Percentiles rank a stretch among this genome's conserved stretches.
phyloP scores from a whole-genome alignment of 805 yeast species.

The Clavispora vitiphila region DNA sequence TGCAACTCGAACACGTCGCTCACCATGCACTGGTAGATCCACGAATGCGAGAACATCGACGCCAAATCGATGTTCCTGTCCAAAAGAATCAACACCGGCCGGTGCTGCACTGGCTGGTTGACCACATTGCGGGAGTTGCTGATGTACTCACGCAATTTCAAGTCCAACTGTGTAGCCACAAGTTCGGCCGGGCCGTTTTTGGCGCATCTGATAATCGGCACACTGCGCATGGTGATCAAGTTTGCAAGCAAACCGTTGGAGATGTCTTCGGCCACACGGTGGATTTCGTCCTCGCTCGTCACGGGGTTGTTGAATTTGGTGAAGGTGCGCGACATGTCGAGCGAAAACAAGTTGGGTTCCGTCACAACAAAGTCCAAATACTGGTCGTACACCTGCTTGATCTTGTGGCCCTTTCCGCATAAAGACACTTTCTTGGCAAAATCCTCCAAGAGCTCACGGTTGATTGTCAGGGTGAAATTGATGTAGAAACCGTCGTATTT shows the following conservation, averaged over 20 bases:
- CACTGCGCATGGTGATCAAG: constrained; percentile 67
- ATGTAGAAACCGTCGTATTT: constrained; percentile 75
- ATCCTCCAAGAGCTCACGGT: constrained; percentile 77
- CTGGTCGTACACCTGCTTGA: constrained; percentile 91
- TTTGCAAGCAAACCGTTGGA: constrained; percentile 79
- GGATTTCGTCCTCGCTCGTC: constrained; percentile 72
- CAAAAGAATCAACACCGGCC: constrained; percentile 73
- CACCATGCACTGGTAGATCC: constrained; percentile 96
- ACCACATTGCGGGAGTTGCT: constrained; percentile 49
- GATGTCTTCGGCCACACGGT: constrained; percentile 58
- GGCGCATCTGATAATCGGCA: constrained; percentile 90
- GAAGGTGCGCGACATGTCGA: constrained; percentile 65
- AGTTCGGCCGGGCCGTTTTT: constrained; percentile 94
- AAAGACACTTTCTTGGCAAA: constrained; percentile 79
- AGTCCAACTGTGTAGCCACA: constrained; percentile 82
- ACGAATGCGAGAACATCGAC: constrained; percentile 93
- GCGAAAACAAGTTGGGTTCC: constrained; percentile 83
- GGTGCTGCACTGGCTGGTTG: constrained; percentile 34
- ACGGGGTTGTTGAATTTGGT: constrained; percentile 63
- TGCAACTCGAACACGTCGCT: constrained; percentile 83
- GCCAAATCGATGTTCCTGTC: constrained; percentile 90
- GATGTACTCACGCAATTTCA: constrained; percentile 78
- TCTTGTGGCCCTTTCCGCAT: constrained; percentile 62
- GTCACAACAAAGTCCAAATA: constrained; percentile 88
- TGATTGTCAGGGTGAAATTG: constrained; percentile 79